Evolutionary conservation across 495 filamentous ascomycete species (phyloP), one percentile per base, ranked within the genome.

Genomic region (Amphirosellinia nigrospora): DNA sequence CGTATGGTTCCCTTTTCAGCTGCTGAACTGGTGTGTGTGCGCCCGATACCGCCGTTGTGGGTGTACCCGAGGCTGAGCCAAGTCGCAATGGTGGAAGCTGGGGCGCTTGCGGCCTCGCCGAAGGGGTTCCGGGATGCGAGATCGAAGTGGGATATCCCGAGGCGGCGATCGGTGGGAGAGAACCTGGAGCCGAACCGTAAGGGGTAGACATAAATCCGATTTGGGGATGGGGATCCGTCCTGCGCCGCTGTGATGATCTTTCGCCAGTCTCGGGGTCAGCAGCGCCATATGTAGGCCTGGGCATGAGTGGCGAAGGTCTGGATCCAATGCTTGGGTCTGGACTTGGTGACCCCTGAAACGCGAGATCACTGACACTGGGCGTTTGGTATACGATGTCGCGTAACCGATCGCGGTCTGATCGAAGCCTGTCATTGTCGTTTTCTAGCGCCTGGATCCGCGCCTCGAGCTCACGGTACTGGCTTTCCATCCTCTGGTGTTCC

Each of bases 341-440:
- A 68, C 83, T 87, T 32, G 82, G 80, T 39, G 84, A 84, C 3
- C 78, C 82, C 53, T 83, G 80, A 36, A 83, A 82, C 7, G 81
- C 84, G 41, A 82, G 77, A 23, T 87, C 82, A 65, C 81, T 82
- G 65, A 83, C 82, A 21, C 84, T 82, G 1, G 87, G 82, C 10
- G 87, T 86, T 70, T 86, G 84, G 65, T 80, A 77, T 11, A 89
- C 79, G 15, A 89, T 79, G 21, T 92, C 89, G n/a, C 90, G 86
- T 73, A 90, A 88, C 60, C 89, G 89, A 71, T 93, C 87, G 45
- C 90, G 81, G 66, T 92, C 90, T 60, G 73, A 76, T 21, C 82
- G 81, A 52, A 84, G 84, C 67, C 79, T 79, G 13, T 86, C 82
- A 16, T 78, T 71, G 78, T 85, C 79, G 82, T 80, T 72, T 50